phyloP scores from a whole-genome alignment of 306 rosid genomes.

The Psophocarpus tetragonolobus region DNA sequence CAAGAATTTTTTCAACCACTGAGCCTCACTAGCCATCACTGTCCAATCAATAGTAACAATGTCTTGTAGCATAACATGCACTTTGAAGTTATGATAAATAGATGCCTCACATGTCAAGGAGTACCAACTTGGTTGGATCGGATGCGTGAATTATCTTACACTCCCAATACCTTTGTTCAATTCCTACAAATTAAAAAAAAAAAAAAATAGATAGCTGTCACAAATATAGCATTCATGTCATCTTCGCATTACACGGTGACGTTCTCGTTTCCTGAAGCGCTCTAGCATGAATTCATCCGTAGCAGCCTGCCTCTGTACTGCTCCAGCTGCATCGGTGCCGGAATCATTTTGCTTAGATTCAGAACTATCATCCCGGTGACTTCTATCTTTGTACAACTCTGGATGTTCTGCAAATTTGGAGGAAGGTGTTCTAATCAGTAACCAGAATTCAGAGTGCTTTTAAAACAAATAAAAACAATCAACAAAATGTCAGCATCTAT shows the following conservation, averaged over 20 bases:
- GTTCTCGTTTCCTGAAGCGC: constrained; percentile 95
- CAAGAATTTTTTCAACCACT: no score
- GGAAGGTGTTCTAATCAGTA: constrained; percentile 23
- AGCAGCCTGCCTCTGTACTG: constrained; percentile 93
- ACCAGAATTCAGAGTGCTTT: constrained; percentile 15
- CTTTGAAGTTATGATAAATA: no score
- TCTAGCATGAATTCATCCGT: constrained; percentile 92
- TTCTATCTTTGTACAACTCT: constrained; percentile 86
- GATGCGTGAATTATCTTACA: no score
- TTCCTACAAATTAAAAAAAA: no score
- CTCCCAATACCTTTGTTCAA: no score
- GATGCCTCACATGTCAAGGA: no score
- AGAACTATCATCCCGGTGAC: constrained; percentile 59
- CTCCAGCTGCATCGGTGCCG: constrained; percentile 59
- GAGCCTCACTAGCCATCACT: no score
- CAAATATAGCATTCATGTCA: constrained; percentile 28
- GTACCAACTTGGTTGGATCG: no score
- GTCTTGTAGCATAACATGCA: no score
- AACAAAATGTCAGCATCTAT: not conserved
- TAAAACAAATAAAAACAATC: constrained; percentile 3
- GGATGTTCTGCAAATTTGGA: constrained; percentile 90
- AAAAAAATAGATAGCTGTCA: no score
- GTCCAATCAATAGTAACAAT: no score
- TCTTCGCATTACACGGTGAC: constrained; percentile 88
- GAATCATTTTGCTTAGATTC: constrained; percentile 63